Evolutionary conservation across 2,329 filamentous ascomycete genomes (phyloP), one percentile per base, ranked within the genome.

Genomic region (Fusarium ambrosium): DNA sequence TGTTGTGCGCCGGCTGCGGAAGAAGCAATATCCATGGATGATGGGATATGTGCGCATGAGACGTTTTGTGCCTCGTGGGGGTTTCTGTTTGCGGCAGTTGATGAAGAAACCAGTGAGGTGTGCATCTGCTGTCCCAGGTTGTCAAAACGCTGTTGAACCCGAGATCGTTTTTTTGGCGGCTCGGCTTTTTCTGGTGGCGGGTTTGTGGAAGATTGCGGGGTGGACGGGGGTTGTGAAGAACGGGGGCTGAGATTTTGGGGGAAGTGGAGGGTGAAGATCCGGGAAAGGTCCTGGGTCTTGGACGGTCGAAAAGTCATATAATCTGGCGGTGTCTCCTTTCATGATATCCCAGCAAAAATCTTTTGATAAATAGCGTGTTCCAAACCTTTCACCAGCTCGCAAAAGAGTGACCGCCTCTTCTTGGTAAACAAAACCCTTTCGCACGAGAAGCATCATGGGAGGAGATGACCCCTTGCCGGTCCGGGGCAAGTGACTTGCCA

Each of bases 371-470:
- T 39, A 62, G 27, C 43, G 11, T 48, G 45, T 43, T 69, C 39
- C 24, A 37, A 22, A 48, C 24, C 18, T 61, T 62, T 39, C 20
- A 20, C 45, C 20, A 51, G 16, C 39, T 63, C 41, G 39, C 55
- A 48, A 66, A 51, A 62, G 55, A 51, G 45, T 66, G 66, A 56
- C 72, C 62, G 55, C 69, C 45, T 53, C 48, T 65, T 69, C 62
- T 61, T 60, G 66, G 65, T 70, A 60, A 70, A 67, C 72, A 72
- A 72, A 75, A 67, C 32, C 62, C 55, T 37, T 59, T 56, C 43
- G 18, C 48, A 58, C 62, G 36, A 64, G 48, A 69, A 69, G 64
- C 41, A 55, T 65, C 29, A 69, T 61, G 63, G 53, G 45, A 65
- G 51, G 56, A 62, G 37, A 36, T 45, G 69, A 62, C 72, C 65